A percentile compares a stretch with the other conserved stretches of the same genome.
Conservation (phyloP, 371 early-diverging fungal genomes). For the Mortierella polycephala region DNA sequence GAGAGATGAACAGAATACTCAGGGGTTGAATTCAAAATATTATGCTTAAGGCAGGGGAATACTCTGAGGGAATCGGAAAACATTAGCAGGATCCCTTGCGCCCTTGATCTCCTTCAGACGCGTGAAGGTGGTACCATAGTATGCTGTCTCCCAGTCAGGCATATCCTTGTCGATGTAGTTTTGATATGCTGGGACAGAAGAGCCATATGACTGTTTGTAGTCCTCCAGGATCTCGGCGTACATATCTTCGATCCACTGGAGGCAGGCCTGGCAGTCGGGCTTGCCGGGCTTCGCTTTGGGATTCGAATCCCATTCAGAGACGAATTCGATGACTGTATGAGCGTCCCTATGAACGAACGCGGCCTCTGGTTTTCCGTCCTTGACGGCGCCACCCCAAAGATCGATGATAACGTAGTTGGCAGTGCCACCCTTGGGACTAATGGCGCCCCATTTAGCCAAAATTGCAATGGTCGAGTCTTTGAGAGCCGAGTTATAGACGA, state of each 20-base stretch:
- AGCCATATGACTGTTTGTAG: conserved; percentile 21
- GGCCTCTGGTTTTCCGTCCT: conserved; percentile 8
- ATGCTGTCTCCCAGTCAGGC: conserved; percentile 41
- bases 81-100: conserved; percentile 42
- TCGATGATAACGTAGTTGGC: conserved; percentile 52
- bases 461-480: conserved; percentile 31
- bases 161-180: conserved; percentile 52
- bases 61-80: conserved; percentile 53
- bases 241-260: conserved; percentile 41
- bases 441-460: conserved; percentile 30
- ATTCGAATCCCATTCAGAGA: conserved; percentile 46
- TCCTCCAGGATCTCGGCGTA: conserved; percentile 38
- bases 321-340: conserved; percentile 50
- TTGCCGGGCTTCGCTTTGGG: conserved; percentile 20
- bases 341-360: conserved; percentile 38
- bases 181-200: conserved; percentile 37
- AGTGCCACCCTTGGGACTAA: conserved; percentile 18
- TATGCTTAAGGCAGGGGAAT: conserved; percentile 31
- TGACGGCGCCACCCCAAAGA: conserved; percentile 48
- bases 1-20: no score
- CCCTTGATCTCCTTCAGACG: conserved; percentile 50
- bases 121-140: conserved; percentile 48
- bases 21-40: background rate
- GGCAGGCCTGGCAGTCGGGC: conserved; percentile 28
- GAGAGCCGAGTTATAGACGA: conserved; percentile 28